Base-by-base conservation (phyloP, 345 rosid species). In the Triadica sebifera region DNA sequence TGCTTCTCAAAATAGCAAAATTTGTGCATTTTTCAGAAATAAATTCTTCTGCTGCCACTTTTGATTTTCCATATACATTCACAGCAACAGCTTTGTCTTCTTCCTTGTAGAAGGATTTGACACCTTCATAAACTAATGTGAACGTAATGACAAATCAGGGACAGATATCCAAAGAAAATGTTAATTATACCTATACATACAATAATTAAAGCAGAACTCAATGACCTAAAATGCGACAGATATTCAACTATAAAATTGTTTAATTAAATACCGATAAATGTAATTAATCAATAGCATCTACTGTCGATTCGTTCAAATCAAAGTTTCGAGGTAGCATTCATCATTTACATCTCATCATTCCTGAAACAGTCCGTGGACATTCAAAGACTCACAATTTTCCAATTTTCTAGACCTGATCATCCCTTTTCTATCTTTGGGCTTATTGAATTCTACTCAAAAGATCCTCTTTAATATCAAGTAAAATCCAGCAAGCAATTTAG, bases 41-140 rank as follows among this genome's bases (percentile, higher is more conserved):
- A 71, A 86, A 87, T 71, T 67, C 78, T 87, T 94, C 98, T 0
- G 98, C 92, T 25, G 87, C 91, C 76, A 88, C 86, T 86, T 94
- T 92, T 19, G 98, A 94, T 82, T 86, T 89, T 50, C 97, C 98
- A 66, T 94, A 94, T 52, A 86, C 87, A 77, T 92, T 94, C 70
- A 92, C 91, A 1, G 98, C 89, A 79, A 55, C 55, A 79, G 87
- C 83, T 73, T 88, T 88, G 38, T 94, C 95, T 72, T 89, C 97
- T 87, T 94, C 98, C 87, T 90, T 89, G 87, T 94, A 94, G 71
- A 90, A 92, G 51, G 93, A 86, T 79, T 94, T 94, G 67, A 85
- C 83, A 49, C 97, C 98, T 85, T 88, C 81, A 72, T 94, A 94
- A 75, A 94, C 98, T 92, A 86, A 72, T 6, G 55, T 9, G 12